Evolutionary conservation across 345 rosid species (phyloP).

Genomic region (Eutrema yunnanense): DNA sequence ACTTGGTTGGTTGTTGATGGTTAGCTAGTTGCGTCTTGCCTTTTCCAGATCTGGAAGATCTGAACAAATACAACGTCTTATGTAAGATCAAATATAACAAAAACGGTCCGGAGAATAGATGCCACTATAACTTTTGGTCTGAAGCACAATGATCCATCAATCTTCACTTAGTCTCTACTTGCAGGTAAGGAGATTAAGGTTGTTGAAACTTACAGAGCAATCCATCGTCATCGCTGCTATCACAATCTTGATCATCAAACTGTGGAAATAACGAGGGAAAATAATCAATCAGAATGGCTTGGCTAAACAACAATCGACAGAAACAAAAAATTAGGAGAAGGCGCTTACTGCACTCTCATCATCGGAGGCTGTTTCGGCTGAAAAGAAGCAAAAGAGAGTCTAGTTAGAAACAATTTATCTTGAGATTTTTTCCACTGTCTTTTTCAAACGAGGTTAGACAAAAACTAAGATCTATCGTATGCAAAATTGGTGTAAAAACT

Average conservation of each 20-base stretch:
- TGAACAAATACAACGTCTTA: slow-evolving; percentile 22
- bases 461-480: neutral
- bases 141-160: neutral
- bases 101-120: neutral
- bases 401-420: neutral
- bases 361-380: slow-evolving; percentile 71
- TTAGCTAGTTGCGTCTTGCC: slow-evolving; percentile 47
- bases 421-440: neutral
- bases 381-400: neutral
- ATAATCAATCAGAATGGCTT: neutral
- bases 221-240: slow-evolving; percentile 83
- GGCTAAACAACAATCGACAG: neutral
- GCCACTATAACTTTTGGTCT: neutral
- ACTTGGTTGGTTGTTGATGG: slow-evolving; percentile 15
- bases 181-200: neutral
- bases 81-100: neutral
- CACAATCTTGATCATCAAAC: slow-evolving; percentile 55
- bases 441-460: neutral
- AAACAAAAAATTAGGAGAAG: neutral
- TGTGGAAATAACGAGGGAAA: slow-evolving; percentile 30
- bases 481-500: neutral
- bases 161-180: neutral
- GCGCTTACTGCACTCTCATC: slow-evolving; percentile 52
- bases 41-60: slow-evolving; percentile 98
- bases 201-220: slow-evolving; percentile 76